Percentiles rank a stretch among this genome's conserved stretches.
These are phyloP conservation scores for Selenicereus undatus DNA, from an alignment of 148 eudicot genomes.

Conservation along the genomic window DNA sequence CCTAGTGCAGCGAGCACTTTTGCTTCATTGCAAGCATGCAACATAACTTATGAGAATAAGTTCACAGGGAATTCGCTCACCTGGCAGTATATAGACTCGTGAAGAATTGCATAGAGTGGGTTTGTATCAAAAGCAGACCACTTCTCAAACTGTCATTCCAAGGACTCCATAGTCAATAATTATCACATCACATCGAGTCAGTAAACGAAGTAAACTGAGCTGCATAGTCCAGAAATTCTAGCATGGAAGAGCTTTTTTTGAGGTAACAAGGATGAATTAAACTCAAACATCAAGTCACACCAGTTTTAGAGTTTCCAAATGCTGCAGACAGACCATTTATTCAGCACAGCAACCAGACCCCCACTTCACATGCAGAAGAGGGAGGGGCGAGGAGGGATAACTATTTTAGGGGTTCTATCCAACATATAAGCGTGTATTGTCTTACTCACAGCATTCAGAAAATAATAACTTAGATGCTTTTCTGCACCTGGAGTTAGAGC, in stretches of 20 bases:
- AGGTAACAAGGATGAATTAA: neutral
- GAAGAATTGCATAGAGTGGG: conserved; percentile 81
- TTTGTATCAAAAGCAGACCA: conserved; percentile 72
- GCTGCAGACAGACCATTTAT: neutral
- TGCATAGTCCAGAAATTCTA: neutral
- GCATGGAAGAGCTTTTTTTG: neutral
- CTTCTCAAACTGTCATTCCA: conserved; percentile 66
- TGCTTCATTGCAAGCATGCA: conserved; percentile 9
- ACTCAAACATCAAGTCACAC: neutral
- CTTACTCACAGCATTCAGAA: conserved; percentile 72
- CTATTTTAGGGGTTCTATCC: neutral
- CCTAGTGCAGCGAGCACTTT: neutral
- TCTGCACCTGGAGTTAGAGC: conserved; percentile 64
- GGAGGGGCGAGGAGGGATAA: neutral
- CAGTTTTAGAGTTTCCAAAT: neutral
- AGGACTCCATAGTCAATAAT: conserved; percentile 19
- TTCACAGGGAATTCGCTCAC: conserved; percentile 26
- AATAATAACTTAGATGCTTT: conserved; percentile 75
- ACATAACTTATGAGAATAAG: neutral
- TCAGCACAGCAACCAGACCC: neutral
- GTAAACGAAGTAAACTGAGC: neutral
- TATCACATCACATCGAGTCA: neutral
- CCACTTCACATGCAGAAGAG: neutral
- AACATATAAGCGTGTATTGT: neutral
- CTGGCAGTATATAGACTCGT: conserved; percentile 91